Evolutionary conservation across 345 rosid species (phyloP).

Genomic region (Syzygium jambos): DNA sequence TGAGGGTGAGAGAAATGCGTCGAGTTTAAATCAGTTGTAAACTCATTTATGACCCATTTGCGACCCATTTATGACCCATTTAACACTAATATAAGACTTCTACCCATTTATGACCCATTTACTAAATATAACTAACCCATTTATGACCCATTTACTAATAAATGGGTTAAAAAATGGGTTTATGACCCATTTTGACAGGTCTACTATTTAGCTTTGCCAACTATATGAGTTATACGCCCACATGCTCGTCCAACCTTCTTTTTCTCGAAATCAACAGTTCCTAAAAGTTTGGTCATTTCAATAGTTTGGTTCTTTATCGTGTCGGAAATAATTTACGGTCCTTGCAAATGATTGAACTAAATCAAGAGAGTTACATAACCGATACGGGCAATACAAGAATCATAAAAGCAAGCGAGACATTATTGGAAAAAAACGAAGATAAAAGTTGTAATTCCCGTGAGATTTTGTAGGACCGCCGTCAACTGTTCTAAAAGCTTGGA

Average conservation of each 20-base stretch:
- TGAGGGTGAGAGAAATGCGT: too few species aligned
- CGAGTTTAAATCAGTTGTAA: too few species aligned
- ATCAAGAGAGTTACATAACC: background rate
- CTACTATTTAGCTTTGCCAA: background rate
- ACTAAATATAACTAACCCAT: too few species aligned
- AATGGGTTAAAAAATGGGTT: too few species aligned
- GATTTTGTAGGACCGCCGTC: too few species aligned
- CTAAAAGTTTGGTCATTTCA: background rate
- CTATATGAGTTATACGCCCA: background rate
- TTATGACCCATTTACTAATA: too few species aligned
- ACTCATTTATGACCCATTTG: too few species aligned
- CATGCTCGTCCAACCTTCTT: background rate
- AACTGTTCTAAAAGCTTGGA: too few species aligned
- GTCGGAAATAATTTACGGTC: background rate
- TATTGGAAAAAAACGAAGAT: background rate
- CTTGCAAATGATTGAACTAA: background rate
- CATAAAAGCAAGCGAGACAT: background rate
- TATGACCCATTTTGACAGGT: too few species aligned
- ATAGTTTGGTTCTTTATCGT: background rate
- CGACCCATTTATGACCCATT: too few species aligned
- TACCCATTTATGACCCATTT: too few species aligned
- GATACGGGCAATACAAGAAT: background rate
- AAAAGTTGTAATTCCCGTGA: background rate
- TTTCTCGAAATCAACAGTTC: background rate
- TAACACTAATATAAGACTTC: too few species aligned